Base-by-base conservation (phyloP, 2,329 filamentous ascomycete species). In the Epichloe glyceriae region DNA sequence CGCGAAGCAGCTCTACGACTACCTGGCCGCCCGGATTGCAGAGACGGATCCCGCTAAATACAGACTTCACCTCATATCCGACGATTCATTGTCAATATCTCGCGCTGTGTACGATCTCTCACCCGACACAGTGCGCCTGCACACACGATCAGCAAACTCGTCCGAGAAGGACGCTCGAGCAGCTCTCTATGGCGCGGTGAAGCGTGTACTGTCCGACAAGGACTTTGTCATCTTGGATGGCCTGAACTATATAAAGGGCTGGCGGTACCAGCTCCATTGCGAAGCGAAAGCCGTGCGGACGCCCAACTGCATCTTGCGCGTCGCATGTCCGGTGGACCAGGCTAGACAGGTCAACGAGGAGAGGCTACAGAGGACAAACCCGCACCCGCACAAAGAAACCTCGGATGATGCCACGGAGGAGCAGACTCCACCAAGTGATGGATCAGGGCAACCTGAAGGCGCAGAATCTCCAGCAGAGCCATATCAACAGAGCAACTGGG, bases 171-270 rank as follows among this genome's bases (percentile, higher is more conserved):
- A 91, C 68, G 87, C 86, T 1, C 80, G 87, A 26, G 87, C 87
- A 2, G 75, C 80, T 41, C 73, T 88, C 50, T 88, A 86, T 64
- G 87, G 78, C 53, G 86, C 87, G 53, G 83, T 91, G 44, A 91
- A 91, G 72, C 76, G 87, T 42, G 76, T 82, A 46, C 73, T 94
- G 33, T 81, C 78, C 53, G 77, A 81, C 51, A 80, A 80, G 60
- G 84, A 88, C 61, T 81, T 94, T 52, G 85, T 93, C 49, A 79
- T 94, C 45, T 78, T 88, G 15, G 87, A 94, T 63, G 82, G 83
- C 1, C 70, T 87, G 53, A 93, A 93, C 67, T 94, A 93, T 68
- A 94, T 94, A 70, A 93, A 93, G 66, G 88, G 87, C 38, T 93
- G 86, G 79, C 76, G 88, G 46, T 94, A 94, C 64, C 87, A 94